Evolutionary conservation across 306 rosid genomes (phyloP), one percentile per base, ranked within the genome.

Genomic region (Comarum palustre): DNA sequence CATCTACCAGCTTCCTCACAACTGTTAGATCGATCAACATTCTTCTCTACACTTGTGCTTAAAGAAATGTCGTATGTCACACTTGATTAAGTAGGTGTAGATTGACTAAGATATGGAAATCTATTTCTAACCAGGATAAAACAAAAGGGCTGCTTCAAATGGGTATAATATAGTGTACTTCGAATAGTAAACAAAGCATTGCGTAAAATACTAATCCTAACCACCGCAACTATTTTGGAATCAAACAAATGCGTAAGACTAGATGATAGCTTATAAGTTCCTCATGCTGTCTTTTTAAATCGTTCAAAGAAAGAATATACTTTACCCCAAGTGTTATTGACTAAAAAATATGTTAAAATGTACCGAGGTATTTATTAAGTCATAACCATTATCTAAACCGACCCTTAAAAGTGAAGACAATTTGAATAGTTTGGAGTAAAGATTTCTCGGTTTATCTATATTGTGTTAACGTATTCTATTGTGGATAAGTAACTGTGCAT

Each of bases 1-100:
- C 73, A 71, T 78, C 77, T 72, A 54, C 50, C 67, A 17, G 45
- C 60, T 46, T 16, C 66, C 67, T 8, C 43, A 36, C 50, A 52
- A 57, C 51, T 57, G 48, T 71, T 27, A 9, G 62, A 42, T 55
- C 75, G 1, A 1, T 39, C 42, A 27, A 24, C 24, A 20, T 36
- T 63, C 46, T 36, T 19, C 29, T 69, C n/a, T 16, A 31, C 29
- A 19, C 22, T 50, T 69, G 41, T 51, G 34, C 20, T 70, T 51
- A 70, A 70, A n/a, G 46, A 24, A 54, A 70, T 20, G 20, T 7
- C 64, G 13, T 12, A 3, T 69, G 73, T 6, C 46, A 50, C 61
- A 19, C 62, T 32, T 48, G n/a, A 48, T 54, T 55, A 20, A 71
- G 41, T 55, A 36, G 52, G 52, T 55, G 34, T 39, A 8, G 69